Evolutionary conservation across 2,329 filamentous ascomycete species (phyloP).

Genomic region (Alternaria sp.): DNA sequence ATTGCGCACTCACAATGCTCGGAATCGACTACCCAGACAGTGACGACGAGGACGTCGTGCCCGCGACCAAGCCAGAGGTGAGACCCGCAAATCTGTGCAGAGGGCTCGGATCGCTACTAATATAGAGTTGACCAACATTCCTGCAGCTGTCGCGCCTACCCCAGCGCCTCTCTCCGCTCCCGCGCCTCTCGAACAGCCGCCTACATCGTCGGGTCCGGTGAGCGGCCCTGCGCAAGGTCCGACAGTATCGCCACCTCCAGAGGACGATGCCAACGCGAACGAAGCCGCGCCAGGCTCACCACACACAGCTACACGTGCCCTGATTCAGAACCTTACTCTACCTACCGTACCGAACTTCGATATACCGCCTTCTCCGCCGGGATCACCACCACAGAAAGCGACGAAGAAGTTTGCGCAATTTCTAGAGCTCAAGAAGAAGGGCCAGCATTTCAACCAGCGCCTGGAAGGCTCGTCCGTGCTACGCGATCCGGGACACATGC

Average conservation of each 20-base stretch:
- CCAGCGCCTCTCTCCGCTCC: constrained; percentile 13
- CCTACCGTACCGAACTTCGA: constrained; percentile 74
- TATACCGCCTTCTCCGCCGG: constrained; percentile 76
- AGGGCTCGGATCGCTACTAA: constrained; percentile 57
- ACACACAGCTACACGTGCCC: constrained; percentile 68
- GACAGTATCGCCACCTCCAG: constrained; percentile 26
- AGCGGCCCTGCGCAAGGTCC: constrained; percentile 40
- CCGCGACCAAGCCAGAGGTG: constrained; percentile 47
- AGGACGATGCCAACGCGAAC: constrained; percentile 18
- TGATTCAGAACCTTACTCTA: constrained; percentile 75
- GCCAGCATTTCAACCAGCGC: constrained; percentile 79
- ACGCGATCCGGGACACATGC: constrained; percentile 73
- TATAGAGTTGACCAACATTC: constrained; percentile 41
- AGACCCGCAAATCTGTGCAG: constrained; percentile 31
- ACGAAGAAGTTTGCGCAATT: constrained; percentile 76
- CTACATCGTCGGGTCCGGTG: constrained; percentile 14
- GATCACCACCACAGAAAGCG: constrained; percentile 53
- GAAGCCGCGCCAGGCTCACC: constrained; percentile 60
- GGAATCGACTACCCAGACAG: constrained; percentile 54
- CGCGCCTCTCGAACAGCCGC: constrained; percentile 13
- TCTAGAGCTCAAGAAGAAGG: constrained; percentile 76
- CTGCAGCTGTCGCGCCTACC: constrained; percentile 20
- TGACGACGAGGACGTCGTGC: constrained; percentile 53
- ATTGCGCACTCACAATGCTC: constrained; percentile 42
- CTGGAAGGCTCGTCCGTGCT: constrained; percentile 70